Percentiles rank a stretch among this genome's conserved stretches.
Conservation (phyloP, 352 stramenopile genomes). For the Phytopythium boreale region DNA sequence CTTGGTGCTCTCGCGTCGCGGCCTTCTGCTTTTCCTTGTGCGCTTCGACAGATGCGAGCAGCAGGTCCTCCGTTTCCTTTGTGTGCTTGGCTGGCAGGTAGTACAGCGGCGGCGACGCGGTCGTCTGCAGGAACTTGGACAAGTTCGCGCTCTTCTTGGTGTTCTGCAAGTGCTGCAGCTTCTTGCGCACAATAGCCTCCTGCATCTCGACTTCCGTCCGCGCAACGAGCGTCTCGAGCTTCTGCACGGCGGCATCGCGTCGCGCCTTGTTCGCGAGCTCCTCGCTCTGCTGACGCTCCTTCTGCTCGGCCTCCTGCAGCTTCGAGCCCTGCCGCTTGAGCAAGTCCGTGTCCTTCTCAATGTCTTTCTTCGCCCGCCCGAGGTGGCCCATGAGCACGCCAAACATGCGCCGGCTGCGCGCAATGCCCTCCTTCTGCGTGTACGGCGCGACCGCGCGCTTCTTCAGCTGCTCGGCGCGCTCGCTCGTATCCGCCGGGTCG, state of each 20-base stretch:
- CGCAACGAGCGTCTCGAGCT: conserved; percentile 42
- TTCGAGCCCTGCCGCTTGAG: conserved; percentile 72
- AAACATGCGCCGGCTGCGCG: conserved; percentile 77
- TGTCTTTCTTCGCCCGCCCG: conserved; percentile 72
- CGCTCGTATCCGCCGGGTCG: conserved; percentile 13
- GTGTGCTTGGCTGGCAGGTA: conserved; percentile 74
- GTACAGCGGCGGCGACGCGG: conserved; percentile 63
- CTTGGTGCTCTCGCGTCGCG: conserved; percentile 35
- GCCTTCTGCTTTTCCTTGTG: conserved; percentile 58
- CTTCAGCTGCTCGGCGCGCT: conserved; percentile 29
- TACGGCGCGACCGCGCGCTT: conserved; percentile 59
- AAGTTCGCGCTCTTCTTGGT: conserved; percentile 37
- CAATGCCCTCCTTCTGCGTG: conserved; percentile 59
- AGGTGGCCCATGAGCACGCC: conserved; percentile 78
- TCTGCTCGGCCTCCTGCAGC: conserved; percentile 58
- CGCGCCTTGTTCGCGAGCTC: conserved; percentile 41
- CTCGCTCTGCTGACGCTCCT: conserved; percentile 65
- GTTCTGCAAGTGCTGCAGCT: conserved; percentile 59
- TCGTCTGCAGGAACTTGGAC: conserved; percentile 65
- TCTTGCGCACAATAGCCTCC: conserved; percentile 47
- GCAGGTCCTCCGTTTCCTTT: conserved; percentile 71
- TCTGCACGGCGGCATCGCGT: conserved; percentile 27
- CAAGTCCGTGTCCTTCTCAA: conserved; percentile 73
- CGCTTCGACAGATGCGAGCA: conserved; percentile 66
- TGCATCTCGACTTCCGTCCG: conserved; percentile 48